phyloP scores from a whole-genome alignment of 352 stramenopile species.

The Pythium dissimile region DNA sequence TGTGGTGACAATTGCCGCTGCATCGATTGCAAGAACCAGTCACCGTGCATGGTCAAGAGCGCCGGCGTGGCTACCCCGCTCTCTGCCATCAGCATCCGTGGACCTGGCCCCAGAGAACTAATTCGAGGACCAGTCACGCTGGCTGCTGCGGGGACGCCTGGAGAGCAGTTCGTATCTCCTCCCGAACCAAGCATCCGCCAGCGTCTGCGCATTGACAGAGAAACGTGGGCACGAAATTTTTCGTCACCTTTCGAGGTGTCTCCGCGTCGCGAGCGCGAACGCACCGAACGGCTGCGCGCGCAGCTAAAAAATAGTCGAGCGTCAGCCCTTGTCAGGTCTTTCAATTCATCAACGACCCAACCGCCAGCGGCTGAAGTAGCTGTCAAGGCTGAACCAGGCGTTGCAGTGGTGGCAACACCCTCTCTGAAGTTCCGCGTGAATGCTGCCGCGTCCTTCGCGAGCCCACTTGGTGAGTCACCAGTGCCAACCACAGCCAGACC shows the following conservation, averaged over 20 bases:
- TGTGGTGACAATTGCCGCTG: slow-evolving; percentile 90
- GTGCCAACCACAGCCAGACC: neutral
- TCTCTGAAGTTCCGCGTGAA: slow-evolving; percentile 5
- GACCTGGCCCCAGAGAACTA: slow-evolving; percentile 32
- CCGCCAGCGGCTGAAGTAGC: neutral
- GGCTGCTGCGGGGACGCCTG: neutral
- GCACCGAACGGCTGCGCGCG: slow-evolving; percentile 47
- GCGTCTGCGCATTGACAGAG: slow-evolving; percentile 58
- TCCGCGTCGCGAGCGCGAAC: slow-evolving; percentile 41
- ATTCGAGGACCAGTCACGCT: neutral
- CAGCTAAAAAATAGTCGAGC: slow-evolving; percentile 34
- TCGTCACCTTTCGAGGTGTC: slow-evolving; percentile 63
- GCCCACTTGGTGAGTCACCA: neutral
- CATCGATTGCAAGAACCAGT: slow-evolving; percentile 85
- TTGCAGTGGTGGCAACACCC: neutral
- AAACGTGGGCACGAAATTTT: slow-evolving; percentile 68
- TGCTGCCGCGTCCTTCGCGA: slow-evolving; percentile 7
- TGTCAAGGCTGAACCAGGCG: slow-evolving; percentile 18
- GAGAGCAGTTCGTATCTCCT: slow-evolving; percentile 50
- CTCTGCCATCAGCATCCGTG: slow-evolving; percentile 22
- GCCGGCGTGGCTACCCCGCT: slow-evolving; percentile 10
- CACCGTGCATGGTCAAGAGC: slow-evolving; percentile 33
- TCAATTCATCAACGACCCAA: neutral
- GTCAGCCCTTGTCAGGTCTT: slow-evolving; percentile 17
- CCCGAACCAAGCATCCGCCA: slow-evolving; percentile 51